phyloP scores from a whole-genome alignment of 163 green algal species.

The Chloroidium sp. region DNA sequence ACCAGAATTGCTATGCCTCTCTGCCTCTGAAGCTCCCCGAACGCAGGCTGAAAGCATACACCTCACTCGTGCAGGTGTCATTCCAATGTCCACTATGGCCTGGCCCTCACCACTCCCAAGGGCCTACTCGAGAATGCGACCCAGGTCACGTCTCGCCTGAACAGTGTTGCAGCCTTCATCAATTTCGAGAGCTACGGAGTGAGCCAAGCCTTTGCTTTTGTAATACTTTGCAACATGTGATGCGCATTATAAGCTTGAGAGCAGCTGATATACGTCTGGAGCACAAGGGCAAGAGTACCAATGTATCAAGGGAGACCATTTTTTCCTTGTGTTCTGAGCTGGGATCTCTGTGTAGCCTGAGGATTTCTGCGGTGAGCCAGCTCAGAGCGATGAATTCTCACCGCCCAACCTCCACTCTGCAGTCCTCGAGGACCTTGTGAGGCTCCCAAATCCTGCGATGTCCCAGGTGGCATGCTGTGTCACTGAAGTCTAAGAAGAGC shows the following conservation, averaged over 20 bases:
- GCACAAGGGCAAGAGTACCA: too few species aligned
- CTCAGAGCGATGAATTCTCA: constrained; percentile 11
- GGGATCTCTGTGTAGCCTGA: constrained; percentile 2
- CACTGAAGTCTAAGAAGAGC: not conserved
- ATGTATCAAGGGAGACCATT: too few species aligned
- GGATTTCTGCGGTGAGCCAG: constrained; percentile 38
- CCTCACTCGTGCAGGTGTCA: not conserved
- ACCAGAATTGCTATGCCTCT: not conserved
- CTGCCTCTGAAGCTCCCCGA: not conserved
- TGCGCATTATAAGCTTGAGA: too few species aligned
- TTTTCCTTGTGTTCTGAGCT: too few species aligned
- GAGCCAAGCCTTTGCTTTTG: too few species aligned
- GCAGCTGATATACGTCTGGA: too few species aligned
- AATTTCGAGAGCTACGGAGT: too few species aligned
- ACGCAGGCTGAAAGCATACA: not conserved
- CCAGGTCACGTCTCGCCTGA: too few species aligned
- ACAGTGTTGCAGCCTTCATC: too few species aligned
- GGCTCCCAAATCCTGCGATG: not conserved
- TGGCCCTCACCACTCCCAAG: not conserved
- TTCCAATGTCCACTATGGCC: not conserved
- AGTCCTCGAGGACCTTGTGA: constrained; percentile 19
- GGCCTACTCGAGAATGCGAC: not conserved
- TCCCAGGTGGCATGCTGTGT: too few species aligned
- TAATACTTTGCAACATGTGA: too few species aligned
- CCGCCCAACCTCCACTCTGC: constrained; percentile 25